Conservation (phyloP, 2,329 filamentous ascomycete species). For the Penicillium sp. region DNA sequence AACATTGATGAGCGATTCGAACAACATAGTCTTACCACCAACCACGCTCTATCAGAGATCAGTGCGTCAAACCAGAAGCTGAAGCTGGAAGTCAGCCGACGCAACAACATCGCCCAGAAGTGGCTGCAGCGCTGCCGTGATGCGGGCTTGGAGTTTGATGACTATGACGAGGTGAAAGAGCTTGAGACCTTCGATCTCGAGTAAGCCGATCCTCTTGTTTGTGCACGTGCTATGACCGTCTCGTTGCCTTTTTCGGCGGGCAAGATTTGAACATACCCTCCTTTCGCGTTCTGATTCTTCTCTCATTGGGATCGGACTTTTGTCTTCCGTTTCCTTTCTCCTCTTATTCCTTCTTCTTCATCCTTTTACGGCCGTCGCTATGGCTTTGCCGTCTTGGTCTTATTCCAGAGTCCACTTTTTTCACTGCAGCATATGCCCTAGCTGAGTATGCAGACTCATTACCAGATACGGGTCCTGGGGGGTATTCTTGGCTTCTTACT, state of each 20-base stretch:
- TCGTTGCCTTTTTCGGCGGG: slow-evolving; percentile 26
- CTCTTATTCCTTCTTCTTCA: slow-evolving; percentile 9
- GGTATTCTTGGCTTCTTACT: not conserved
- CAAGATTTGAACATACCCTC: slow-evolving; percentile 33
- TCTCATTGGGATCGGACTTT: slow-evolving; percentile 1
- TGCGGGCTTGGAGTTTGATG: slow-evolving; percentile 53
- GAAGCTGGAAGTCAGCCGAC: slow-evolving; percentile 85
- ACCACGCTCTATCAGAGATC: slow-evolving; percentile 72
- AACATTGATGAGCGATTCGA: slow-evolving; percentile 48
- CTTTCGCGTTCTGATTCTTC: slow-evolving; percentile 19
- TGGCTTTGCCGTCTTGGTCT: not conserved
- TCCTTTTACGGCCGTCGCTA: not conserved
- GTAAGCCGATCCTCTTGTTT: slow-evolving; percentile 24
- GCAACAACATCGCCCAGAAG: slow-evolving; percentile 69
- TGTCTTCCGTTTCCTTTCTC: slow-evolving; percentile 3
- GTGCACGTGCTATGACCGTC: slow-evolving; percentile 33
- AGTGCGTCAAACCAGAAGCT: slow-evolving; percentile 93
- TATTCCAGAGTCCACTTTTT: not conserved
- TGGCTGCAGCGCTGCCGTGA: slow-evolving; percentile 53
- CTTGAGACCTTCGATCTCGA: slow-evolving; percentile 43
- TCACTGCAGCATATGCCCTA: not conserved
- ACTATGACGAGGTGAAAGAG: slow-evolving; percentile 50
- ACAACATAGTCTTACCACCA: slow-evolving; percentile 49
- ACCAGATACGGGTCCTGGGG: not conserved
- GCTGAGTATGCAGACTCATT: not conserved